Evolutionary conservation across 768 basidiomycete species (phyloP), one percentile per base, ranked within the genome.

Genomic region (Lentinula aciculospora): DNA sequence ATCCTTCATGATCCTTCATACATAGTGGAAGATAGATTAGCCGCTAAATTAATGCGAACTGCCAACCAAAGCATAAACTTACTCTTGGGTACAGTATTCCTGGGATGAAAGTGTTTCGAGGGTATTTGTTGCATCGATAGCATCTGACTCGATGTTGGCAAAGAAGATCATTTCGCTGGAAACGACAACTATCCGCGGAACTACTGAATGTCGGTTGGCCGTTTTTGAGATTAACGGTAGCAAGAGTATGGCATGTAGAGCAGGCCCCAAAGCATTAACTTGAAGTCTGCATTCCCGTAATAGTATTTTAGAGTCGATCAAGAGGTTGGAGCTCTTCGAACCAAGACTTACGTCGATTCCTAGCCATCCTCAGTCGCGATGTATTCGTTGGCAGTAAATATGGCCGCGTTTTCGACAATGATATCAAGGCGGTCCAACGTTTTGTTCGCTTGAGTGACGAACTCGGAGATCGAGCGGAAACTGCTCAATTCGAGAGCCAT

Each of bases 381-480:
- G 31, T 70, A 72, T 8, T n/a, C 49, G 1, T 0, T 0, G 0
- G 19, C 1, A 8, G n/a, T 42, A 0, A 51, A 21, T 1, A 74
- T 54, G 0, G 60, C 78, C 0, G 80, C 78, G 28, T 81, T 81
- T 64, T 74, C 71, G 10, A 81, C 68, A 1, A 83, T 64, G 23
- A 80, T 70, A 59, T 79, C 78, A 19, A 80, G 61, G 10, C 74
- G 60, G 3, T 63, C 68, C 13, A 68, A 67, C 21, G 70, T 67
- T 48, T 70, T 70, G 17, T 67, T 64, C 13, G 68, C 71, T 44
- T 65, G 65, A 27, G 75, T 68, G 3, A 64, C 72, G 58, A 80
- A 81, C 4, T 64, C 67, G 6, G 61, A 67, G 29, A 80, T 74
- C 3, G 77, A 77, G 7, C 66, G 66, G 60, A 81, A 78, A 28